Conservation (phyloP, 768 basidiomycete genomes). For the Hypholoma sublateritium region DNA sequence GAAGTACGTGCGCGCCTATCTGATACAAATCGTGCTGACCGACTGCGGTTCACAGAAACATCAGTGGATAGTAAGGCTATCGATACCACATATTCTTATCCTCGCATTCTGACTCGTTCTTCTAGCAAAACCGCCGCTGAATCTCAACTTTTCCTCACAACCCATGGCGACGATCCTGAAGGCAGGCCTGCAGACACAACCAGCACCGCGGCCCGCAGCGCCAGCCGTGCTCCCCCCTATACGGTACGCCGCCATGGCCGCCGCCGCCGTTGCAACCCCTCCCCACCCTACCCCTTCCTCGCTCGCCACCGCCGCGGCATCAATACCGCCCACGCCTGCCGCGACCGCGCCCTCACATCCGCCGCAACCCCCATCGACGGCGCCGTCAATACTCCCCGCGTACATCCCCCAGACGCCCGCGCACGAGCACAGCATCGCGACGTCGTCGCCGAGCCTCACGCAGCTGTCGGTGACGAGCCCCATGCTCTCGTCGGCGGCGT, state of each 20-base stretch:
- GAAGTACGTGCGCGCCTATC: slow-evolving; percentile 55
- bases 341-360: slow-evolving; percentile 28
- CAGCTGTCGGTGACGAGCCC: slow-evolving; percentile 83
- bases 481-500: slow-evolving; percentile 75
- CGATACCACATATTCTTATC: slow-evolving; percentile 1
- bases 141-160: slow-evolving; percentile 71
- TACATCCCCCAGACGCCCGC: slow-evolving; percentile 12
- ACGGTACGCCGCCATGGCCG: slow-evolving; percentile 90
- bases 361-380: slow-evolving; percentile 30
- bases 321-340: slow-evolving; percentile 22
- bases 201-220: slow-evolving; percentile 49
- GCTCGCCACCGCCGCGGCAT: slow-evolving; percentile 48
- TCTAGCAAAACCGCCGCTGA: slow-evolving; percentile 72
- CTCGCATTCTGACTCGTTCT: slow-evolving; percentile 9
- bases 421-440: slow-evolving; percentile 40
- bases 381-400: slow-evolving; percentile 33
- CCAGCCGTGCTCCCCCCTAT: slow-evolving; percentile 73
- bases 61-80: slow-evolving; percentile 62
- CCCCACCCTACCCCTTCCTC: slow-evolving; percentile 29
- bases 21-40: slow-evolving; percentile 14
- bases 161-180: slow-evolving; percentile 78
- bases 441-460: slow-evolving; percentile 82
- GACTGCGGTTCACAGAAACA: slow-evolving; percentile 45
- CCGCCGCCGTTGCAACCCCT: slow-evolving; percentile 46
- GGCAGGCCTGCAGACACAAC: slow-evolving; percentile 54